phyloP scores from a whole-genome alignment of 192 early-diverging fungal species.

The Cladochytrium replicatum region DNA sequence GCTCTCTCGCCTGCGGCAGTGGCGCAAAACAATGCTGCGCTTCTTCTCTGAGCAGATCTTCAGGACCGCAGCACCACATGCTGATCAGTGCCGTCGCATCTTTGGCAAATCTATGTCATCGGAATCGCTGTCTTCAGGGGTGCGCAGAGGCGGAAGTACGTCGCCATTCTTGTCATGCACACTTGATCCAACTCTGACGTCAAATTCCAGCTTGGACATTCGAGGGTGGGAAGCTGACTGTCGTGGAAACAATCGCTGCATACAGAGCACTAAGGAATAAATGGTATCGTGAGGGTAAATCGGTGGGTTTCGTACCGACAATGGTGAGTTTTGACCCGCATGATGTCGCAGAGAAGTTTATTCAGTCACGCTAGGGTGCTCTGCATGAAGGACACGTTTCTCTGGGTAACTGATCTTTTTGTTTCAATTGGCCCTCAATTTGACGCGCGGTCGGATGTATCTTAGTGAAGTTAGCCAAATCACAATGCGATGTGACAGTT shows the following conservation, averaged over 20 bases:
- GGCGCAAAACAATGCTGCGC: too few species aligned
- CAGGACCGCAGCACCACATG: too few species aligned
- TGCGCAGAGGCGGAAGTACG: too few species aligned
- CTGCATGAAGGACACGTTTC: conserved; percentile 80
- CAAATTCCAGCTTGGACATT: too few species aligned
- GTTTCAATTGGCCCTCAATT: conserved; percentile 5
- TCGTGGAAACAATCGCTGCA: conserved; percentile 66
- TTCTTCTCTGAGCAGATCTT: too few species aligned
- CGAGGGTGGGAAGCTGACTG: conserved; percentile 7
- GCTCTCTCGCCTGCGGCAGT: too few species aligned
- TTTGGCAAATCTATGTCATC: too few species aligned
- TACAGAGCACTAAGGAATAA: conserved; percentile 39
- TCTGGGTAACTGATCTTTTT: background rate
- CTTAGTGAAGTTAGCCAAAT: conserved; percentile 41
- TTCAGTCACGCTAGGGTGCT: conserved; percentile 50
- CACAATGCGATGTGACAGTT: conserved; percentile 58
- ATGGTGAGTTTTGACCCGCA: conserved; percentile 46
- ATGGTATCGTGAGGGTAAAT: conserved; percentile 52
- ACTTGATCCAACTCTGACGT: too few species aligned
- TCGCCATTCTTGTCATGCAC: too few species aligned
- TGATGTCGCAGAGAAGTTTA: background rate
- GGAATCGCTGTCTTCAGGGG: too few species aligned
- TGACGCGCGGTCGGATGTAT: background rate
- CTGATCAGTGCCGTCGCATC: too few species aligned
- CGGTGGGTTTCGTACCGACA: conserved; percentile 92